Evolutionary conservation across 768 basidiomycete genomes (phyloP), one percentile per base, ranked within the genome.

Genomic region (Mycena galericulata): DNA sequence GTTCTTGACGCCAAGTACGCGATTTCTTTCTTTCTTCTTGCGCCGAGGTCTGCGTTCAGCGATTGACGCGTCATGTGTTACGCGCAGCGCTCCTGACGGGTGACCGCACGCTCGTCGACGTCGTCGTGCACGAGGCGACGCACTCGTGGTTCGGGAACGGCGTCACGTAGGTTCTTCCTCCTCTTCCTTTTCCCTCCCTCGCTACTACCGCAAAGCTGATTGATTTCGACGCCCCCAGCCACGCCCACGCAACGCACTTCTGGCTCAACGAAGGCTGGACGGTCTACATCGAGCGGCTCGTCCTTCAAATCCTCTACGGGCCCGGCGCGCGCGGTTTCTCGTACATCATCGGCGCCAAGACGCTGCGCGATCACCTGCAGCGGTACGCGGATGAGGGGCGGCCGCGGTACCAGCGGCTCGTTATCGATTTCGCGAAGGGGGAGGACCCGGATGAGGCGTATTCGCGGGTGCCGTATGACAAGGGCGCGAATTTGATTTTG

Each of bases 211-310:
- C 27, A 46, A 45, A 54, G 4, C 22, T 5, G 24, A 15, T 17
- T 41, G 15, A 11, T 5, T 7, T 30, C 7, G 8, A 29, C n/a
- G 34, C 34, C 34, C 27, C 4, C 67, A 88, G 90, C 0, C 90
- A 92, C 63, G 90, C 91, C 0, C 80, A 94, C 69, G 89, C 92
- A 0, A 87, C 89, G 0, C 92, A 94, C 78, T 95, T 94, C 80
- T 95, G 93, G 93, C 88, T 96, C 46, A 96, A 95, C 77, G 93
- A 96, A 82, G 92, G 95, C 30, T 97, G 94, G 92, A 98, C 97
- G 32, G 96, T 94, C 0, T 98, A 96, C 75, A 90, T 94, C 32
- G 97, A 99, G 77, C 90, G 96, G 15, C 79, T 97, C 10, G 82
- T 98, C 47, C 89, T 89, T 50, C 85, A 90, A 68, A 80, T 85